Evolutionary conservation across 2,329 filamentous ascomycete species (phyloP), one percentile per base, ranked within the genome.

Genomic region (Colletotrichum somersetense): DNA sequence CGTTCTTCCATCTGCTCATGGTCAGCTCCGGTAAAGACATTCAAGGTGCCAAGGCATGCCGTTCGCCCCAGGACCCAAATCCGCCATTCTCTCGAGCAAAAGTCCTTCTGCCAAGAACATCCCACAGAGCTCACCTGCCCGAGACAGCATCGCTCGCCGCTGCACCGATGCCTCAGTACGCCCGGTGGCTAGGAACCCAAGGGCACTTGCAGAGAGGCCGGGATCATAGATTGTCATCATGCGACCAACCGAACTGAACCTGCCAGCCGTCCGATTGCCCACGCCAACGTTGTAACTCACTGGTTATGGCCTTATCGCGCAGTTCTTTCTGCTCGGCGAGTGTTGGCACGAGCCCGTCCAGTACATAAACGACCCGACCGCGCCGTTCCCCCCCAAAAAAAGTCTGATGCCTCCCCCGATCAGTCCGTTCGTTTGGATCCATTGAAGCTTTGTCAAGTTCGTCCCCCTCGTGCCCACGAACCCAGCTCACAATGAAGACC

Each of bases 401-500:
- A 26, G 20, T 0, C 12, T 8, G 2, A 2, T 18, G 0, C 5
- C 12, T 65, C 30, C 12, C 55, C 16, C 61, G 70, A 48, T 56
- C 66, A 72, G 70, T 65, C 70, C 55, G 38, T 62, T 70, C 46
- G 16, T 46, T 62, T 40, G 59, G 66, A 72, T 72, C 48, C 66
- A 55, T 64, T n/a, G 55, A 62, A 65, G 44, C 58, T 52, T 35
- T 58, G 52, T 44, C 44, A 55, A 58, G 44, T 18, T 38, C 26
- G 62, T 46, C 44, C 18, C 20, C 20, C n/a, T 48, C 33, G 33
- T 53, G 5, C 57, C 42, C 10, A 23, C 46, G 46, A 48, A 26
- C 50, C 46, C 44, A n/a, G 30, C 23, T 14, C 67, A 71, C 57
- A 5, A 74, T 74, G 73, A 74, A 74, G 72, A 72, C 72, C 58